Conservation (phyloP, 148 eudicot genomes). For the Vaccinium myrtillus region DNA sequence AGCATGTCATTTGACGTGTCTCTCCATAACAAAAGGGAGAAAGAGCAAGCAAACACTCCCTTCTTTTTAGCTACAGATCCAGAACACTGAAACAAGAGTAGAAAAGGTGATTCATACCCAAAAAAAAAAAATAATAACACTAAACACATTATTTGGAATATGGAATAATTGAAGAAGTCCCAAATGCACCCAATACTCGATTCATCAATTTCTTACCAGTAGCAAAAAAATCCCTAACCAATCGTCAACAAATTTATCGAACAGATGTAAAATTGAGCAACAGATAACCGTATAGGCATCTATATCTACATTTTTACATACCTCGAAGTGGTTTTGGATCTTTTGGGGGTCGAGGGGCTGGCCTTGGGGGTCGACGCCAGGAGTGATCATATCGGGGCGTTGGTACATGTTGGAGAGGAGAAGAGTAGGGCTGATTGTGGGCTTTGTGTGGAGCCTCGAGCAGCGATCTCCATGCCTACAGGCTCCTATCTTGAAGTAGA, state of each 20-base stretch:
- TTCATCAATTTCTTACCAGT: background rate
- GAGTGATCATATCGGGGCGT: conserved; percentile 80
- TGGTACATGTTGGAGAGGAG: conserved; percentile 83
- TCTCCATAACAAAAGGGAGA: too few relatives aligned
- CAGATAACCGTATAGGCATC: background rate
- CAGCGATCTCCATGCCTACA: conserved; percentile 84
- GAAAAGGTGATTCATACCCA: too few relatives aligned
- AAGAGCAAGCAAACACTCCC: too few relatives aligned
- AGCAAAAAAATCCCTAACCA: background rate
- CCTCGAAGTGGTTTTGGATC: conserved; percentile 80
- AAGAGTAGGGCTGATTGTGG: conserved; percentile 70
- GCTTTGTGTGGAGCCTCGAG: conserved; percentile 77
- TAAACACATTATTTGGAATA: too few relatives aligned
- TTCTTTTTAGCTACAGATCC: too few relatives aligned
- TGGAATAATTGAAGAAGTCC: too few relatives aligned
- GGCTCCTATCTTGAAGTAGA: conserved; percentile 92
- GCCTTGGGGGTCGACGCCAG: conserved; percentile 82
- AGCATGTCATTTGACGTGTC: too few relatives aligned
- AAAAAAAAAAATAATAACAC: too few relatives aligned
- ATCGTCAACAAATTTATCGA: background rate
- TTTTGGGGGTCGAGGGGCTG: conserved; percentile 71
- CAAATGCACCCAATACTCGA: too few relatives aligned
- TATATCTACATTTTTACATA: background rate
- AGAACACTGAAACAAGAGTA: too few relatives aligned
- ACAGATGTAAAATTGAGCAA: background rate